Evolutionary conservation across 2,329 filamentous ascomycete genomes (phyloP), one percentile per base, ranked within the genome.

Genomic region (Thelonectria discophora): DNA sequence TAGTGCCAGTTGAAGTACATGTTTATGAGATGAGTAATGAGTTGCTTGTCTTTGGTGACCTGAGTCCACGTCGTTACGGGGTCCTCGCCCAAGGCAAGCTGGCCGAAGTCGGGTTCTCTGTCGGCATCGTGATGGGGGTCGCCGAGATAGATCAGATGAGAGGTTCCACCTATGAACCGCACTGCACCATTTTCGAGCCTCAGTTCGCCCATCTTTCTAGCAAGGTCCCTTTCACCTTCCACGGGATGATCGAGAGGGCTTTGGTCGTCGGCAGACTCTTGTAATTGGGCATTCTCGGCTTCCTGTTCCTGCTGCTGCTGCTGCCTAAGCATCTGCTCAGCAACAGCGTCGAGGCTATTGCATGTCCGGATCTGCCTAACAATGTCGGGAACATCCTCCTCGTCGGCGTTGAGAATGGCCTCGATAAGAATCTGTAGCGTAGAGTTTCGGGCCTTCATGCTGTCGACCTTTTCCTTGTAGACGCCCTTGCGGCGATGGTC

Each of bases 1-100:
- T 98, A 98, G 77, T 98, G 95, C 91, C 94, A 98, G 70, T 89
- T 93, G 79, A 98, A 98, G 78, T 99, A 99, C 92, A 98, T 94
- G 72, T 94, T 94, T 74, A 99, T 87, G 17, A 99, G 86, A 76
- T 97, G 94, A 15, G 89, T 86, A 69, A 97, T 88, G 47, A 97
- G 82, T 55, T 90, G 86, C 21, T 88, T 84, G 74, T 97, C 93
- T 52, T 88, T 83, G 1, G 93, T 97, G 47, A 97, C 93, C 15
- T 84, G 86, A 0, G 94, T 97, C 95, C 95, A 99, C 55, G 90
- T 94, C 18, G 87, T 88, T 55, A 95, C 83, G 4, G 93, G 89
- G 63, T 94, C 86, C 53, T 90, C 87, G 63, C 84, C 80, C 17
- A 82, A 78, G 15, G 77, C 74, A 58, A 83, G 77, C 39, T 85